These are phyloP conservation scores for Nakataea oryzae DNA, from an alignment of 2,329 filamentous ascomycete genomes.

Conservation along the genomic window DNA sequence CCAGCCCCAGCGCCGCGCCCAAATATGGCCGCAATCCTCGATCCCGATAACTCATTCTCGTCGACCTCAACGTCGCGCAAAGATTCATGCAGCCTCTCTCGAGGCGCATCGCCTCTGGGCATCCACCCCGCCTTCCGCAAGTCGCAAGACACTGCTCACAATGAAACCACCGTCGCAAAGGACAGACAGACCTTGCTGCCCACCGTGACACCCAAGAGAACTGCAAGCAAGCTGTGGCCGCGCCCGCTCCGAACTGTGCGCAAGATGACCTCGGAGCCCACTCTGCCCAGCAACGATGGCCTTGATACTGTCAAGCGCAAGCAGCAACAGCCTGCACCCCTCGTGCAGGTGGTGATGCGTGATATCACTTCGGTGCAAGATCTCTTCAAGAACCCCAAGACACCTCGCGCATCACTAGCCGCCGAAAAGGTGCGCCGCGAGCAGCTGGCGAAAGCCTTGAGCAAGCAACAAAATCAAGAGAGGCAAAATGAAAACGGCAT, in stretches of 20 bases:
- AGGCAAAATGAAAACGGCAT: not conserved
- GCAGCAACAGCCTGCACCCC: not conserved
- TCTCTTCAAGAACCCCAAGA: conserved; percentile 1
- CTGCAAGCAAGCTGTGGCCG: not conserved
- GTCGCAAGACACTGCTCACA: not conserved
- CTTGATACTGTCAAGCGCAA: not conserved
- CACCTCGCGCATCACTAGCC: not conserved
- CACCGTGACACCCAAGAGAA: not conserved
- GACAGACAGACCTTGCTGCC: not conserved
- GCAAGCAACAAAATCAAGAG: not conserved
- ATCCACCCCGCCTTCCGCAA: not conserved
- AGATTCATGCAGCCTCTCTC: not conserved
- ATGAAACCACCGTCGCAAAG: not conserved
- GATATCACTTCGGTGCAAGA: not conserved
- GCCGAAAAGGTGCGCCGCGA: not conserved
- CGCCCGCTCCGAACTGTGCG: not conserved
- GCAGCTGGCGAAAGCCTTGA: not conserved
- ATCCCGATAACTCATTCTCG: not conserved
- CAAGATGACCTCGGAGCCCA: conserved; percentile 3
- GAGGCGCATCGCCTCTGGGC: not conserved
- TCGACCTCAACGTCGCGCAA: not conserved
- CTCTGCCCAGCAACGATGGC: not conserved
- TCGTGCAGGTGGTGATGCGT: not conserved
- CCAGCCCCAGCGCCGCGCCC: not conserved
- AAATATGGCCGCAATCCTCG: not conserved